Evolutionary conservation across 805 yeast genomes (phyloP).

Genomic region (Hanseniaspora pseudoguilliermondii): DNA sequence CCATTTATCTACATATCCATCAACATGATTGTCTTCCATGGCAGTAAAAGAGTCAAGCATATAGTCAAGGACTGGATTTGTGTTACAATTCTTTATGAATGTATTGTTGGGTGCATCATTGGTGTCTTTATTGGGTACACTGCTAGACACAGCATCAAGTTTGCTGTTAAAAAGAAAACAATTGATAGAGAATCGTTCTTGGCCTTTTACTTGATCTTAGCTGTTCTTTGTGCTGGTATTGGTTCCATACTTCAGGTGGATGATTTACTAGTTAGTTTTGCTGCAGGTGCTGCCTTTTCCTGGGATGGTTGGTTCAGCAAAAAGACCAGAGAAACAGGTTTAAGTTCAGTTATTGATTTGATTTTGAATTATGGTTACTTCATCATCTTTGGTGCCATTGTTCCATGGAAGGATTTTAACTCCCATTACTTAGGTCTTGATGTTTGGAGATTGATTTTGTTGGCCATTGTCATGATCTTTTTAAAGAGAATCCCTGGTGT

Average conservation of each 20-base stretch:
- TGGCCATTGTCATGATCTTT: conserved; percentile 62
- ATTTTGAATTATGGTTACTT: conserved; percentile 73
- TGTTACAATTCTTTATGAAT: conserved; percentile 66
- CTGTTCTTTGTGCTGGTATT: conserved; percentile 76
- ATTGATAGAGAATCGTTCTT: conserved; percentile 84
- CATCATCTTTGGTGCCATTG: conserved; percentile 78
- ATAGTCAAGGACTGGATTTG: conserved; percentile 73
- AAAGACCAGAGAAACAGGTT: conserved; percentile 73
- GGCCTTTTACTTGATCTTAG: conserved; percentile 68
- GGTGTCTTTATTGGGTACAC: conserved; percentile 62
- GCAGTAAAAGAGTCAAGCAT: conserved; percentile 31
- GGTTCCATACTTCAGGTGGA: conserved; percentile 83
- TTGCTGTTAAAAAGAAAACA: conserved; percentile 53
- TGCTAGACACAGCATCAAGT: conserved; percentile 58
- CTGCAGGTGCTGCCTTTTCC: conserved; percentile 86
- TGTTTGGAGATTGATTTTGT: conserved; percentile 66
- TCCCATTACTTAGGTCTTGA: conserved; percentile 45
- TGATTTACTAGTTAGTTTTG: conserved; percentile 75
- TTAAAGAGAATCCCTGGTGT: conserved; percentile 78
- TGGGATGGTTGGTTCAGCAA: conserved; percentile 87
- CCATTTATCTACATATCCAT: conserved; percentile 71
- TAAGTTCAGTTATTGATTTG: conserved; percentile 80
- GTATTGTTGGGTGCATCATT: conserved; percentile 61
- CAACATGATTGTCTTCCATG: conserved; percentile 52
- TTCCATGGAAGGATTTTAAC: conserved; percentile 79